Conservation (phyloP, 768 basidiomycete species). For the Artomyces pyxidatus region DNA sequence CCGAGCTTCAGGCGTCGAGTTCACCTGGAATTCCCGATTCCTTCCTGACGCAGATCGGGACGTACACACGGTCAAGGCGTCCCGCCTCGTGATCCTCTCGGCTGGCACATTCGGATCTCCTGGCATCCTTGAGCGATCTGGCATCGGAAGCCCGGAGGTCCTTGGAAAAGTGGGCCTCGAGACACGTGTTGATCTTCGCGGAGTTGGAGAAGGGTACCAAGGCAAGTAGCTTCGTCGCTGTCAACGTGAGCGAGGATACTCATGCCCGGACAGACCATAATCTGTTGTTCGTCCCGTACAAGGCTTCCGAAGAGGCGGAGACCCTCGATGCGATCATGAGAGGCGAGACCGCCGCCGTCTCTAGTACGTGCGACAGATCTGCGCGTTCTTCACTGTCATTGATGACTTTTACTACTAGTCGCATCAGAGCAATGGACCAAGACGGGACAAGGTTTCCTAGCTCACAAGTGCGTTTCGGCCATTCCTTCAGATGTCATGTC, state of each 20-base stretch:
- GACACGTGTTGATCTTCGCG: slow-evolving; percentile 29
- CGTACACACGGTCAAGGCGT: slow-evolving; percentile 20
- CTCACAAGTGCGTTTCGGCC: slow-evolving; percentile 32
- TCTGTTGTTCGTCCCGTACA: slow-evolving; percentile 10
- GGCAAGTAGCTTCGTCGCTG: slow-evolving; percentile 16
- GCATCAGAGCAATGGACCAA: slow-evolving; percentile 27
- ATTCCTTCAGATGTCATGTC: background rate
- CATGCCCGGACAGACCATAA: slow-evolving; percentile 5
- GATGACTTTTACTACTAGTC: background rate
- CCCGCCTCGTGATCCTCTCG: slow-evolving; percentile 29
- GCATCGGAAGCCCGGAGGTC: slow-evolving; percentile 28
- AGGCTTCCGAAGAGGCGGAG: slow-evolving; percentile 9
- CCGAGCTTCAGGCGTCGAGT: slow-evolving; percentile 31
- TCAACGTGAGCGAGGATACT: background rate
- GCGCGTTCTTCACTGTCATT: background rate
- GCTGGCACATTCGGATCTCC: slow-evolving; percentile 37
- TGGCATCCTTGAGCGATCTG: slow-evolving; percentile 46
- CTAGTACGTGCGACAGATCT: background rate
- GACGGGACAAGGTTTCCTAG: slow-evolving; percentile 39
- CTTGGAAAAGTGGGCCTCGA: slow-evolving; percentile 24
- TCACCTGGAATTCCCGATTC: slow-evolving; percentile 20
- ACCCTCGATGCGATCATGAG: slow-evolving; percentile 15
- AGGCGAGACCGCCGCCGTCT: slow-evolving; percentile 6
- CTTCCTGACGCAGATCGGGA: slow-evolving; percentile 10
- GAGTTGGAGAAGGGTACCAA: slow-evolving; percentile 36